Evolutionary conservation across 2,329 filamentous ascomycete species (phyloP).

Genomic region (Didymella keratinophila): DNA sequence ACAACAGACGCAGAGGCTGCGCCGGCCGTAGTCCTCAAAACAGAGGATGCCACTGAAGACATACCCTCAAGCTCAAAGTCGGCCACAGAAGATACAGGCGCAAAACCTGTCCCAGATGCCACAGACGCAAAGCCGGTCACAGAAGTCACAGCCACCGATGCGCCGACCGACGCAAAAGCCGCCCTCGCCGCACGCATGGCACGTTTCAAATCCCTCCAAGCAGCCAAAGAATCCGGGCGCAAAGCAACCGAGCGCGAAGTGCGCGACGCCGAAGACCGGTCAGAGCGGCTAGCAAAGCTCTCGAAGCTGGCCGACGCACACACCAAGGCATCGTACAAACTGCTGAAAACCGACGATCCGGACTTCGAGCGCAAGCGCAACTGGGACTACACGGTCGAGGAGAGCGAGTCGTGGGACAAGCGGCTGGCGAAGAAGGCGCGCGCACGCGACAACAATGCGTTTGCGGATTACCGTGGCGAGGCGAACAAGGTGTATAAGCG

Average conservation of each 20-base stretch:
- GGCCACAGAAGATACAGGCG: neutral
- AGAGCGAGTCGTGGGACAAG: conserved; percentile 93
- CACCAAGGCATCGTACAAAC: conserved; percentile 88
- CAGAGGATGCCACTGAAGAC: conserved; percentile 15
- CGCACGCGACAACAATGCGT: conserved; percentile 84
- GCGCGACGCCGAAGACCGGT: conserved; percentile 47
- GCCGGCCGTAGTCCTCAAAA: conserved; percentile 13
- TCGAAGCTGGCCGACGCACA: conserved; percentile 83
- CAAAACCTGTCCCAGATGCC: conserved; percentile 1
- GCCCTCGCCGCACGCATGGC: conserved; percentile 59
- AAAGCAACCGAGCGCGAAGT: conserved; percentile 66
- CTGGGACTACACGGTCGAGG: conserved; percentile 98
- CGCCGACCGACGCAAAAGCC: conserved; percentile 40
- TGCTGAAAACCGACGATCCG: conserved; percentile 89
- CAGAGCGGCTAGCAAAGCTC: conserved; percentile 63
- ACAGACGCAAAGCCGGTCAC: conserved; percentile 7
- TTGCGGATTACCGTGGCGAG: conserved; percentile 87
- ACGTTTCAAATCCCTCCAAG: conserved; percentile 86
- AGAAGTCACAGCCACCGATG: conserved; percentile 32
- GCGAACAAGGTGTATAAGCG: conserved; percentile 93
- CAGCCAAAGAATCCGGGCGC: conserved; percentile 65
- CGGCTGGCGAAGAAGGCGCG: conserved; percentile 84
- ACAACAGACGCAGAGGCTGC: conserved; percentile 22
- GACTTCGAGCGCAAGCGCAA: conserved; percentile 98
- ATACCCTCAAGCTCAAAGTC: conserved; percentile 12